Base-by-base conservation (phyloP, 2,329 filamentous ascomycete species). In the Colletotrichum theobromicola region DNA sequence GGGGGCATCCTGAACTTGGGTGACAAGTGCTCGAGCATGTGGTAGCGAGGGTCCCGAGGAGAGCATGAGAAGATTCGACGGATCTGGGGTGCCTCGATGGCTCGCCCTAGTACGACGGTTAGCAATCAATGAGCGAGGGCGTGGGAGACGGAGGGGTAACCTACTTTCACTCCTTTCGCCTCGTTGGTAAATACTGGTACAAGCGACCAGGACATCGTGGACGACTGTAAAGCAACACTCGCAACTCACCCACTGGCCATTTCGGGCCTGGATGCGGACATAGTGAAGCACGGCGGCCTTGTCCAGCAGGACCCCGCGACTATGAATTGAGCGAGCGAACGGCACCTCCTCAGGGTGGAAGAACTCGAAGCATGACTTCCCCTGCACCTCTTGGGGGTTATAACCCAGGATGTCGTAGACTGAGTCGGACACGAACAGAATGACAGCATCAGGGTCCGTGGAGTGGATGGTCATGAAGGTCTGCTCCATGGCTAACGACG, bases 181-280 rank as follows among this genome's bases (percentile, higher is more conserved):
- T 68, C 88, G 87, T 67, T 89, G 88, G 81, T 97, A 97, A 76
- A 97, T 90, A 80, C 93, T 95, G 15, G 93, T 96, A 80, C 94
- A 95, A 53, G 94, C 94, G 63, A 97, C 94, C 83, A 98, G 87
- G 26, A 97, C 94, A 88, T 97, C 93, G 82, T 97, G 94, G 57
- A 97, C 95, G 55, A 97, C 89, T 7, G 95, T 97, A 82, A 97
- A 98, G 83, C 95, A 95, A 83, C 94, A 97, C 84, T 98, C 95
- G 84, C 94, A 97, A 76, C 91, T 92, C 50, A 96, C 86, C 92
- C 93, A 97, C 68, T 89, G 86, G 18, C 93, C 94, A 79, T 93
- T 86, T 60, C 89, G 91, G 70, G 93, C 91, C 79, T 88, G 89
- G 76, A 97, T 90, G 42, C 91, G 90, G 75, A 93, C 94, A 85